A percentile compares a stretch with the other conserved stretches of the same genome.
Evolutionary conservation across 257 asterid genomes (phyloP).

Genomic region (Penstemon barbatus): DNA sequence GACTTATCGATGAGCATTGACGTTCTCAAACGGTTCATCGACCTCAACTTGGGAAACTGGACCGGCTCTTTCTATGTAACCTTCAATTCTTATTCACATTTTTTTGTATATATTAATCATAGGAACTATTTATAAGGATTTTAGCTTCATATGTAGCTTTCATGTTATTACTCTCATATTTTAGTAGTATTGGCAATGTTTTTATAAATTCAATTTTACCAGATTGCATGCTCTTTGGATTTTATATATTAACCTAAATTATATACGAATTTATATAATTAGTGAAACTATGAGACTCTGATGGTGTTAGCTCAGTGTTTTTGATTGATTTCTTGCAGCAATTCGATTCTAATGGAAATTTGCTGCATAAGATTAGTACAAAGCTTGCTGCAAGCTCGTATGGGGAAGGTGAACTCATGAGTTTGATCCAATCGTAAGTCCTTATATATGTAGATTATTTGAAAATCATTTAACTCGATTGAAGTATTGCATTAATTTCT

Average conservation of each 20-base stretch:
- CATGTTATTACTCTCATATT: too few relatives aligned
- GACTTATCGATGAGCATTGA: constrained; percentile 53
- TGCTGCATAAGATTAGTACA: constrained; percentile 70
- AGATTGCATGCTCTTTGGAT: too few relatives aligned
- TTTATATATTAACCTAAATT: too few relatives aligned
- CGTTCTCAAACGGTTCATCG: constrained; percentile 65
- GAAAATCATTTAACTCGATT: background rate
- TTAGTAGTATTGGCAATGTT: too few relatives aligned
- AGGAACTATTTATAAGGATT: background rate
- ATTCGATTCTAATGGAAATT: constrained; percentile 74
- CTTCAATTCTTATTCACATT: constrained; percentile 1
- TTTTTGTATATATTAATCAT: background rate
- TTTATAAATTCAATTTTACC: too few relatives aligned
- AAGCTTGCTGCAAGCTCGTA: constrained; percentile 81
- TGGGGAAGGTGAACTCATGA: constrained; percentile 90
- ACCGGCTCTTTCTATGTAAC: constrained; percentile 78
- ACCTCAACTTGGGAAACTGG: constrained; percentile 80
- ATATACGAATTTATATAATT: too few relatives aligned
- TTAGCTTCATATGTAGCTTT: background rate
- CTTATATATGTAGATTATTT: constrained; percentile 10
- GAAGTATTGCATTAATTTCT: background rate
- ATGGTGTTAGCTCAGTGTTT: background rate
- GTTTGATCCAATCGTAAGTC: constrained; percentile 89
- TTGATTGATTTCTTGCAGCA: constrained; percentile 57
- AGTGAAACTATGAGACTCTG: constrained; percentile 1